A percentile compares a stretch with the other conserved stretches of the same genome.
Evolutionary conservation across 2,329 filamentous ascomycete species (phyloP).

Genomic region (Thelonectria olida): DNA sequence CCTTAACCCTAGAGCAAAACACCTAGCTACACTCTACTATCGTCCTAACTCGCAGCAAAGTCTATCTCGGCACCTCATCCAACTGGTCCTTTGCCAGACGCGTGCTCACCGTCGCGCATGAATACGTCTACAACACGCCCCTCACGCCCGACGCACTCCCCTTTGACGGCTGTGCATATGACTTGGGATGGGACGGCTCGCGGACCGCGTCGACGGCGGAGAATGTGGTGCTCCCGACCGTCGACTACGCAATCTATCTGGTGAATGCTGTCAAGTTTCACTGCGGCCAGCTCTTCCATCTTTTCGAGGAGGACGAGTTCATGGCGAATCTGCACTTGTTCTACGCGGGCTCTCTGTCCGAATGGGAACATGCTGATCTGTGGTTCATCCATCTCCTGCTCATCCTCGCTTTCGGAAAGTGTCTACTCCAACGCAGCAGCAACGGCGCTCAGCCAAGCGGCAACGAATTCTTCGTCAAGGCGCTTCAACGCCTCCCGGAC

Average conservation of each 20-base stretch:
- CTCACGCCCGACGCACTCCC: constrained; percentile 53
- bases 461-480: constrained; percentile 53
- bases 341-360: constrained; percentile 17
- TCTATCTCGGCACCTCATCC: constrained; percentile 61
- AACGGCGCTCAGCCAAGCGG: constrained; percentile 50
- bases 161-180: constrained; percentile 60
- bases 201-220: constrained; percentile 30
- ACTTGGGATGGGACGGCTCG: constrained; percentile 57
- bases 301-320: constrained; percentile 61
- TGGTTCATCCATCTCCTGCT: constrained; percentile 64
- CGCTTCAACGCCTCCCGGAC: constrained; percentile 52
- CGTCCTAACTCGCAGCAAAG: constrained; percentile 40
- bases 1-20: no score
- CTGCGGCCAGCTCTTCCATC: constrained; percentile 59
- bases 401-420: constrained; percentile 62
- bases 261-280: constrained; percentile 65
- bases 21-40: no score
- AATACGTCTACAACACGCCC: constrained; percentile 51
- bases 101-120: constrained; percentile 55
- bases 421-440: constrained; percentile 47
- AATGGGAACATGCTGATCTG: constrained; percentile 34
- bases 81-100: constrained; percentile 62
- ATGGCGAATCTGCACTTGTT: constrained; percentile 44
- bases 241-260: constrained; percentile 61
- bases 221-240: constrained; percentile 48